Evolutionary conservation across 805 yeast genomes (phyloP), one percentile per base, ranked within the genome.

Genomic region (Zygosaccharomyces siamensis): DNA sequence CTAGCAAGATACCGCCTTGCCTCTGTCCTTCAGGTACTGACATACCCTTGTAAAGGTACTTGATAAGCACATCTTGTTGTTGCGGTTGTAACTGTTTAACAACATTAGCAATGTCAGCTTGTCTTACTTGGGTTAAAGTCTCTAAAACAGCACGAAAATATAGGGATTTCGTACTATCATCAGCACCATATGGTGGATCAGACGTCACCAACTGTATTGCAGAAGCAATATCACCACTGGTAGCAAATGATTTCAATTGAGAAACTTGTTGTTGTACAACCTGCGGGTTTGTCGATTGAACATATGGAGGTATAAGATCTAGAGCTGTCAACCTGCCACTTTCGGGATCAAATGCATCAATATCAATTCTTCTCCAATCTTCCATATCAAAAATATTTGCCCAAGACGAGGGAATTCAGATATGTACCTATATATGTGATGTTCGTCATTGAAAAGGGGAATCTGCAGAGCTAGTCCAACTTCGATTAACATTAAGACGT

Each of bases 281-380:
- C 35, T 72, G 76, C 45, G 66, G 65, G 35, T 74, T 70, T 46
- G 80, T 75, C 1, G 77, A 72, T 7, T 78, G 77, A 38, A 75
- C 68, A 54, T 77, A 53, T 10, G 84, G 83, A 10, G 79, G 79
- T 18, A 77, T 69, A 59, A 87, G 74, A 45, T 86, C 92, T 56
- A 77, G 80, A 39, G 75, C 74, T 28, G 83, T 74, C 53, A 86
- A 68, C 59, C 80, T 81, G 14, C 72, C 72, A 58, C 77, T 78
- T 41, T 90, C 96, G 3, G 95, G 86, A 63, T 90, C 97, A 56
- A 81, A 82, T 14, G 89, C 86, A 68, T 93, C 98, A 46, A 93
- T 83, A 67, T 93, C 96, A 59, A 92, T 88, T 77, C 93, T 82
- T 78, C 99, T 85, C 95, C 95, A 86, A 63, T 84, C 89, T 52